Evolutionary conservation across 768 basidiomycete genomes (phyloP), one percentile per base, ranked within the genome.

Genomic region (Lactifluus subvellereus): DNA sequence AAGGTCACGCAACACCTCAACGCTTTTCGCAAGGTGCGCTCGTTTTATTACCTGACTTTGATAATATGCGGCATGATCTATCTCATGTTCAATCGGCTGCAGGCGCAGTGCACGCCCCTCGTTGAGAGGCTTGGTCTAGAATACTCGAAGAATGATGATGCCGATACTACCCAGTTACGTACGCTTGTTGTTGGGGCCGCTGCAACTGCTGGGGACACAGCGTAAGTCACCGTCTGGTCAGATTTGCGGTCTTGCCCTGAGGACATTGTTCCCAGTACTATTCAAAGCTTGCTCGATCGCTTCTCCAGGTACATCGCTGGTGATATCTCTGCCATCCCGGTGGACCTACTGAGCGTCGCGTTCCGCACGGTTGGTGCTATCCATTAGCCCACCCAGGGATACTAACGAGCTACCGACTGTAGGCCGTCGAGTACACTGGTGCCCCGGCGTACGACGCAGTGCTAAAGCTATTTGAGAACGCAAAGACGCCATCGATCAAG

Each of bases 81-180:
- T 10, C n/a, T 35, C 5, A 11, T 47, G 38, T 42, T 52, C 35
- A 62, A 20, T 10, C 18, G 6, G 8, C 9, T 61, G 6, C 62
- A 89, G 89, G 70, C 71, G 27, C 76, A 89, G 22, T 88, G 90
- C 74, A 78, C 77, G 53, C 96, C 96, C 3, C 73, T 97, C 52
- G 88, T 91, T 38, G 76, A 89, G 43, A 80, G 78, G 66, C 79
- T 97, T 37, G 94, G 94, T 5, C 95, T 85, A 69, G 87, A 91
- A 49, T 89, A 88, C 71, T 72, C 77, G 6, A 77, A 78, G 11
- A 75, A 75, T 11, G 96, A 99, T 54, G 77, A 84, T 8, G 76
- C 82, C 8, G 93, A 89, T 66, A 79, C 77, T 16, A 79, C 84
- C 9, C 83, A 87, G 66, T 77, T 98, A 55, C 84, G 96, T 43